Base-by-base conservation (phyloP, 108 stramenopile genomes). In the Cyclotella atomus region DNA sequence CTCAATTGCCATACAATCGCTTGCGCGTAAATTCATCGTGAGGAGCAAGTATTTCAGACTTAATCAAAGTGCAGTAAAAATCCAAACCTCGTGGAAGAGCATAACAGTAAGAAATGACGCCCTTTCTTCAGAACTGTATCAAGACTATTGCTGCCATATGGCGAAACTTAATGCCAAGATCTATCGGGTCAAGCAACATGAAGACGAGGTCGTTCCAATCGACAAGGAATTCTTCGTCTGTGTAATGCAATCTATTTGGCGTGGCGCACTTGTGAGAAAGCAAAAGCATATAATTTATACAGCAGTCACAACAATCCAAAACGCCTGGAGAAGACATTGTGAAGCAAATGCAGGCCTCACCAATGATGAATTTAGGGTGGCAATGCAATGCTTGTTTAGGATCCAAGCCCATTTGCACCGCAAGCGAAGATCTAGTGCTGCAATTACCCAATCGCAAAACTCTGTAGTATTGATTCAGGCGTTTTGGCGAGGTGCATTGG, bases 221-320 rank as follows among this genome's bases (percentile, higher is more conserved):
- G n/a, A 10, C n/a, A 4, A 49, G 47, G 16, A 49, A n/a, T 12
- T 41, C 6, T 41, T 41, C 27, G 20, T 30, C n/a, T n/a, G 23
- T 29, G 3, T 10, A n/a, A 3, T 68, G 35, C 66, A 68, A 52
- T 28, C 50, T 17, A 36, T 54, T 17, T 68, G 66, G 49, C 66
- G 49, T 35, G 52, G 49, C 24, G 3, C 36, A 1, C 19, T 35
- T 8, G 49, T 23, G 6, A 38, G 50, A 19, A 68, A 34, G 14
- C 49, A 68, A 15, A 4, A 4, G 2, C 0, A 50, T 12, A 6
- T 3, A 10, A 24, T 23, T 9, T 28, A 2, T 27, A 53, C n/a
- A 35, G 50, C 66, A 36, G 35, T 34, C 0, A 3, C 20, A 35
- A 24, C 34, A 20, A 68, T 68, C 8, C 66, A 68, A 54, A 12